These are phyloP conservation scores for Microsporum canis DNA, from an alignment of 2,329 filamentous ascomycete species.

Conservation along the genomic window DNA sequence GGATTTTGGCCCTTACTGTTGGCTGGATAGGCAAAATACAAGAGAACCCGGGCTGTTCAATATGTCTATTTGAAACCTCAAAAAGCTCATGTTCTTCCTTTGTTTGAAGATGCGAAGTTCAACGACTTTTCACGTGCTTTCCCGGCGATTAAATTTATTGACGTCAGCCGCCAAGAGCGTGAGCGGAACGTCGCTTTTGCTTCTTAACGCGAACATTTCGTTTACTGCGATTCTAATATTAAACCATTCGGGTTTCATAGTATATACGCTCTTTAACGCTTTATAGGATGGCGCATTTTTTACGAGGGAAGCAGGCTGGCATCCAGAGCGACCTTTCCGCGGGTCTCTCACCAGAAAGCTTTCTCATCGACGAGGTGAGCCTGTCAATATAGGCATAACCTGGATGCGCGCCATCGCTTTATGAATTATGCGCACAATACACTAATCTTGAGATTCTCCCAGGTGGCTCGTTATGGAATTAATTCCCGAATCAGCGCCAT, in stretches of 20 bases:
- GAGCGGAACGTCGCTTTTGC: background rate
- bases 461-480: conserved; percentile 66
- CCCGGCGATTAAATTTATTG: background rate
- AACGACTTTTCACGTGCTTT: background rate
- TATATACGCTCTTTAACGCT: background rate
- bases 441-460: conserved; percentile 1
- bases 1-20: background rate
- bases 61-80: background rate
- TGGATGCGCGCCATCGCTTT: conserved; percentile 15
- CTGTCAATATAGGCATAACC: background rate
- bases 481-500: conserved; percentile 65
- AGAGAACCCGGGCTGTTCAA: background rate
- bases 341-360: conserved; percentile 64
- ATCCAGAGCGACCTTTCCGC: conserved; percentile 84
- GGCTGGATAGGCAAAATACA: background rate
- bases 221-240: background rate
- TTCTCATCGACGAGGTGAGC: conserved; percentile 67
- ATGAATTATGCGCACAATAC: background rate
- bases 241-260: background rate
- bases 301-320: conserved; percentile 86
- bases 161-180: background rate
- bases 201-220: background rate
- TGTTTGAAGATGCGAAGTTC: background rate
- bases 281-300: conserved; percentile 63
- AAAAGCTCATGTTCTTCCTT: background rate